Evolutionary conservation across 345 rosid genomes (phyloP), one percentile per base, ranked within the genome.

Genomic region (Hibiscus mutabilis): DNA sequence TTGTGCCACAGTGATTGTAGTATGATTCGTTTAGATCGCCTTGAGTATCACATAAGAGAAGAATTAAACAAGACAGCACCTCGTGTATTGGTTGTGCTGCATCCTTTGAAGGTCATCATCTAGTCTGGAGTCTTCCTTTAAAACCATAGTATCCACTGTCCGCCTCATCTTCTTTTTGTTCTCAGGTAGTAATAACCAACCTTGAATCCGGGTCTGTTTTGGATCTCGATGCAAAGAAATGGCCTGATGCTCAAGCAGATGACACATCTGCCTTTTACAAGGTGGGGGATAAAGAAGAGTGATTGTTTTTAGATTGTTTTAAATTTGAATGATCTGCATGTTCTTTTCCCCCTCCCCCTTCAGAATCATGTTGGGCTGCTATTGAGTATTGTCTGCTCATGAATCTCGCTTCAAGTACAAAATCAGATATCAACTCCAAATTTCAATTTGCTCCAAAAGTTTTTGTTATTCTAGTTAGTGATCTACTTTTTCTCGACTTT

Each of bases 21-120:
- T 80, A 81, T 82, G 77, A 91, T 96, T 77, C 86, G 84, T 35
- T 82, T 92, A 91, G 87, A 91, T 81, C 92, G 96, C 59, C 95
- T 96, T 16, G 98, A 92, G 87, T 82, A 92, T 86, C 95, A 96
- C 77, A 86, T 96, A 63, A 81, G 99, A 81, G 99, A 92, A 78
- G 99, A 96, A 79, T 74, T 96, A 77, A 92, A 92, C 79, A 92
- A 81, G 83, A 92, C 91, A 4, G 89, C 90, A 1, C 83, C 97
- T 55, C 94, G 99, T 35, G 75, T 91, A 53, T 76, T 92, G 93
- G 95, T 88, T 77, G 98, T 96, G 68, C 82, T 91, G 40, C 80
- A 91, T 81, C 99, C 99, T 74, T 86, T 96, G 16, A 96, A 96
- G 92, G 98, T 92, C 52, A 63, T 79, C 33, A 19, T 76, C 40